Percentiles rank a stretch among this genome's conserved stretches.
phyloP scores from a whole-genome alignment of 805 yeast species.

The Wickerhamomyces pijperi region DNA sequence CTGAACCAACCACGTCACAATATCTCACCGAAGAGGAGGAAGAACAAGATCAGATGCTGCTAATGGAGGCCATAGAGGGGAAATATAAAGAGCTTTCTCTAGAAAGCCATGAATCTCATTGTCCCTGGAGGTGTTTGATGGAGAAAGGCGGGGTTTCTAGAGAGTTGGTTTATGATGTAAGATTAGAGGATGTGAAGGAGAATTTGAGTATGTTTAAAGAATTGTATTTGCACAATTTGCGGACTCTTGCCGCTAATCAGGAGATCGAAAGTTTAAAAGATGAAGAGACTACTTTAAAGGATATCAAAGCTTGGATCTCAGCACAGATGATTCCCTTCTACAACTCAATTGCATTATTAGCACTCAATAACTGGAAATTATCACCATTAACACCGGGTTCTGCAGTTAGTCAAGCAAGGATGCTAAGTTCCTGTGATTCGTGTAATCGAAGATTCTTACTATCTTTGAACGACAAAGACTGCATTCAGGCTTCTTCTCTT shows the following conservation, averaged over 20 bases:
- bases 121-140: background rate
- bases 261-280: background rate
- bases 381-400: background rate
- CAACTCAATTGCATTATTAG: background rate
- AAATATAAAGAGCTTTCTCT: too few relatives aligned
- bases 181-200: background rate
- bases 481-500: too few relatives aligned
- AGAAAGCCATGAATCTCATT: background rate
- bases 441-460: background rate
- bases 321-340: background rate
- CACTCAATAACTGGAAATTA: background rate
- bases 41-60: background rate
- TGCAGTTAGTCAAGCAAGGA: too few relatives aligned
- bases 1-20: background rate
- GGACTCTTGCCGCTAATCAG: background rate
- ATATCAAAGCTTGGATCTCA: background rate
- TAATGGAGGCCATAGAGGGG: background rate
- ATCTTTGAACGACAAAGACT: background rate
- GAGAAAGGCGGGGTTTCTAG: background rate
- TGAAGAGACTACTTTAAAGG: too few relatives aligned
- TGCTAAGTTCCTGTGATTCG: background rate
- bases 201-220: background rate
- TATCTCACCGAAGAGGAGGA: background rate
- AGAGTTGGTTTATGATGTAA: background rate
- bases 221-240: background rate